Evolutionary conservation across 225 moss, liverwort and hornwort genomes (phyloP).

Genomic region (Physcomitrellopsis africana): DNA sequence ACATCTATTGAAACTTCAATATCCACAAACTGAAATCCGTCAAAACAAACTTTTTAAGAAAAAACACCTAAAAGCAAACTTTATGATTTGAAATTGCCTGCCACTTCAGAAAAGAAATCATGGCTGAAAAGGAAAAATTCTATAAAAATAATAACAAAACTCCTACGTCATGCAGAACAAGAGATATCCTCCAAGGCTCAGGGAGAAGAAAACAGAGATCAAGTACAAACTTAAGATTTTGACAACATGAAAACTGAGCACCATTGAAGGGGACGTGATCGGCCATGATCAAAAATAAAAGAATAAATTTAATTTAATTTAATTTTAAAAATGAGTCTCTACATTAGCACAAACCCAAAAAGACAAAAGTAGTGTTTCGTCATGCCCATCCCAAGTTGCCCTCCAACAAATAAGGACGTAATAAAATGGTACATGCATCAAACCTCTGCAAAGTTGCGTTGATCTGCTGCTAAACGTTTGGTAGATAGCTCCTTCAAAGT

Average conservation of each 20-base stretch:
- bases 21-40: constrained; percentile 15
- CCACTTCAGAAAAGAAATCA: background rate
- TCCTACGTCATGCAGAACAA: constrained; percentile 9
- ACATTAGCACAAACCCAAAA: constrained; percentile 11
- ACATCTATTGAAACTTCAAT: background rate
- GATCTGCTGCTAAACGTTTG: constrained; percentile 94
- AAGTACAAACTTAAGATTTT: too few relatives aligned
- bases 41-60: constrained; percentile 2
- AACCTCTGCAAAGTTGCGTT: constrained; percentile 93
- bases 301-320: background rate
- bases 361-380: background rate
- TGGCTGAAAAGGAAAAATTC: background rate
- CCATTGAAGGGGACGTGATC: too few relatives aligned
- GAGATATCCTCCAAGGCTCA: background rate
- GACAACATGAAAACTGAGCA: too few relatives aligned
- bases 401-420: constrained; percentile 14
- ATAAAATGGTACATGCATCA: constrained; percentile 14
- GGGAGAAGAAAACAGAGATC: background rate
- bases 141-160: constrained; percentile 20
- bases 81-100: background rate
- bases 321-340: constrained; percentile 1
- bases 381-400: background rate
- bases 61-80: background rate
- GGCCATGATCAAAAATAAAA: constrained; percentile 6
- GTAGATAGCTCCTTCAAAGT: constrained; percentile 97